A percentile compares a stretch with the other conserved stretches of the same genome.
These are phyloP conservation scores for Rhodotorula paludigena DNA, from an alignment of 768 basidiomycete species.

Conservation along the genomic window DNA sequence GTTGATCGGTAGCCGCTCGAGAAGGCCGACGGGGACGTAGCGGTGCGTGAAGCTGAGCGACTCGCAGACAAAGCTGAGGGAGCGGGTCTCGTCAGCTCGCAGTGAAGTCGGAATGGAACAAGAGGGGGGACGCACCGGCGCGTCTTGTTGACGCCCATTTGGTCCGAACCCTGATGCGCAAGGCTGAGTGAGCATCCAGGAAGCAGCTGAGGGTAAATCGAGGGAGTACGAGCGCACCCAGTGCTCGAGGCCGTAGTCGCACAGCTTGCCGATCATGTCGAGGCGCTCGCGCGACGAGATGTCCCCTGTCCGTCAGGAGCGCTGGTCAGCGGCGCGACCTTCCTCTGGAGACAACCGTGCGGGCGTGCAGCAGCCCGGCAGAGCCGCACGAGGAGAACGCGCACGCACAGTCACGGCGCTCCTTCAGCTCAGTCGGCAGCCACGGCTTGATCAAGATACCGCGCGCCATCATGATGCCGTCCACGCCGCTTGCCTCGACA, in stretches of 20 bases:
- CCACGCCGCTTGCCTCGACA: constrained; percentile 74
- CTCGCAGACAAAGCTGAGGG: constrained; percentile 92
- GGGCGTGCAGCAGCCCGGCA: too few species aligned
- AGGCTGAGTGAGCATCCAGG: not conserved
- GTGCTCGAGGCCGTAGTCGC: constrained; percentile 74
- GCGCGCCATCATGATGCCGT: constrained; percentile 90
- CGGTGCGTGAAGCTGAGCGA: constrained; percentile 93
- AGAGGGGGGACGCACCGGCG: too few species aligned
- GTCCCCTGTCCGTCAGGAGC: constrained; percentile 24
- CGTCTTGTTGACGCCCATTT: constrained; percentile 74
- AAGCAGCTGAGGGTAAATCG: not conserved
- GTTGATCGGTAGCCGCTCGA: constrained; percentile 69
- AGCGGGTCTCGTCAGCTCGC: too few species aligned
- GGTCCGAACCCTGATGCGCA: constrained; percentile 44
- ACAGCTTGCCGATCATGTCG: constrained; percentile 46
- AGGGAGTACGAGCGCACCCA: constrained; percentile 50
- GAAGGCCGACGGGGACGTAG: constrained; percentile 86
- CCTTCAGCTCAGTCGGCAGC: constrained; percentile 94
- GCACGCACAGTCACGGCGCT: constrained; percentile 91
- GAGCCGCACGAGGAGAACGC: not conserved
- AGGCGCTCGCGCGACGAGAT: constrained; percentile 42
- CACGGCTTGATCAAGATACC: constrained; percentile 94
- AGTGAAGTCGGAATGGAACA: too few species aligned
- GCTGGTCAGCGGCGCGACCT: too few species aligned
- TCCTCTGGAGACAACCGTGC: too few species aligned